Evolutionary conservation across 495 filamentous ascomycete species (phyloP), one percentile per base, ranked within the genome.

Genomic region (Penicillium macrosclerotiorum): DNA sequence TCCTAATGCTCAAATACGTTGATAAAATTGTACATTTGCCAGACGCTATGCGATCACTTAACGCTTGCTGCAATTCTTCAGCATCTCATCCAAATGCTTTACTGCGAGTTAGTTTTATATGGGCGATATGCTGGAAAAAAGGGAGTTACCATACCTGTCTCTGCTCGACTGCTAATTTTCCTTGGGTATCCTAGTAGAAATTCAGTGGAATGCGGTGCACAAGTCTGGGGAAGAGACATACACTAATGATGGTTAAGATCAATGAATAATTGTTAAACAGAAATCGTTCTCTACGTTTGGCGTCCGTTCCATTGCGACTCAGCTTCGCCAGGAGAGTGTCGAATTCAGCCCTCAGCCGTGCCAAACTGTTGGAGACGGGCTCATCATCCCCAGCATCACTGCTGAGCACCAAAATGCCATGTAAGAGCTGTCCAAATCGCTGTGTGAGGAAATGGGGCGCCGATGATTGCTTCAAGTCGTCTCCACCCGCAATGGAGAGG

Each of bases 221-320:
- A 17, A n/a, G 5, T 20, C 1, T 22, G 25, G 0, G 35, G 12
- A 8, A 32, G 13, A 20, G 38, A 68, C 71, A 24, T 69, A 80
- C 78, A 54, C 85, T 84, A 50, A 98, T 84, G 48, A 98, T 95
- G 7, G 94, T 95, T 66, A 89, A 65, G 8, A 98, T 79, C 57
- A 98, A 74, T 37, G 84, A 88, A 68, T 95, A 97, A 61, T 98
- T 97, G 63, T 96, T 97, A 57, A 81, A 88, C 52, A 97, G 67
- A 54, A 97, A 96, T 47, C 94, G 72, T 60, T 91, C 88, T 55
- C 88, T 70, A 69, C 90, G 92, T 57, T 88, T 78, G 44, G 77
- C 71, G 51, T 94, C 89, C 2, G 80, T 82, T 45, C 90, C 82
- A 5, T 74, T 77, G 16, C 82, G 76, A 54, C 81, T 81, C 45